Evolutionary conservation across 805 yeast species (phyloP).

Genomic region (Cyberlindnera maritima): DNA sequence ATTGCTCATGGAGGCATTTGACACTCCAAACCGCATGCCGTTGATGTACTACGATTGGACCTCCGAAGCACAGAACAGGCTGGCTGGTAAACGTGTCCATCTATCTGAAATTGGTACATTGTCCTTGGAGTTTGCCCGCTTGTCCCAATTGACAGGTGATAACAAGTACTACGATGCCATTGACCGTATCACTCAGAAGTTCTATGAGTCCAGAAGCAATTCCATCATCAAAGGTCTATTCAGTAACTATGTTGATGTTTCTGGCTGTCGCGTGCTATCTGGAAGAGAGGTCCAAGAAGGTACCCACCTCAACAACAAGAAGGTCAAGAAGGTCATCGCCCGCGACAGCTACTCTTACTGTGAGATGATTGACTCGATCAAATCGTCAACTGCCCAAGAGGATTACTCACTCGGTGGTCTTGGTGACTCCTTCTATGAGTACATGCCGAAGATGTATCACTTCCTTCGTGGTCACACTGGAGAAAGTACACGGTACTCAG

Average conservation of each 20-base stretch:
- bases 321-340: constrained; percentile 36
- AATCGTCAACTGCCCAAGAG: constrained; percentile 12
- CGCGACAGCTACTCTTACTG: constrained; percentile 34
- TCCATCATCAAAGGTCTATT: constrained; percentile 41
- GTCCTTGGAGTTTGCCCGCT: constrained; percentile 49
- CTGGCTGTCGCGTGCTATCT: constrained; percentile 44
- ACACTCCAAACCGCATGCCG: constrained; percentile 58
- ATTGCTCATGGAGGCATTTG: constrained; percentile 51
- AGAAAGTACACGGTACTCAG: constrained; percentile 23
- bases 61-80: constrained; percentile 33
- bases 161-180: constrained; percentile 48
- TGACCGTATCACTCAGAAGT: constrained; percentile 39
- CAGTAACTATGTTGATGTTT: constrained; percentile 44
- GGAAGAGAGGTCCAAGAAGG: constrained; percentile 31
- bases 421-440: constrained; percentile 47
- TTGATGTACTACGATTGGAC: constrained; percentile 43
- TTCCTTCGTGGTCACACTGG: constrained; percentile 38
- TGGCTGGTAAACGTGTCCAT: constrained; percentile 35
- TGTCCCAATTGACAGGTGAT: constrained; percentile 49
- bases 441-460: constrained; percentile 45
- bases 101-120: constrained; percentile 49
- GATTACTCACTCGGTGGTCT: constrained; percentile 39
- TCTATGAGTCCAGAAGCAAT: constrained; percentile 33
- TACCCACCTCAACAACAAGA: constrained; percentile 31
- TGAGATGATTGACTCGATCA: constrained; percentile 26